Conservation (phyloP, 2,329 filamentous ascomycete genomes). For the Neopestalotiopsis sp. region DNA sequence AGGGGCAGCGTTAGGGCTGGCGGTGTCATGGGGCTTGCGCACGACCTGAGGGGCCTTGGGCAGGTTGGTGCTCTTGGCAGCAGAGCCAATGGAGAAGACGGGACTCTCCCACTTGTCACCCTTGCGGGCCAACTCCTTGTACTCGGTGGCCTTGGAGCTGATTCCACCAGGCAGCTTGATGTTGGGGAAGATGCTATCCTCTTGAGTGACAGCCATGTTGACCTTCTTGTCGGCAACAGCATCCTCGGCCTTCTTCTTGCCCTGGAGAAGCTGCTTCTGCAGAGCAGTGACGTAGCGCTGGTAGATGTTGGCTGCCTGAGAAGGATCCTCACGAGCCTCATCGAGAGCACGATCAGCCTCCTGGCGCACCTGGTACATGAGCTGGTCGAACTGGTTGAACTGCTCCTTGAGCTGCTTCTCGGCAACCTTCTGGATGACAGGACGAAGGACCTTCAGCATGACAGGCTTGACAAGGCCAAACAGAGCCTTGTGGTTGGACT, state of each 20-base stretch:
- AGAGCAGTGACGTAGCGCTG: conserved; percentile 78
- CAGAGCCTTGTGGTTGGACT: conserved; percentile 93
- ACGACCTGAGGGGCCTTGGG: conserved; percentile 62
- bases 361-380: conserved; percentile 78
- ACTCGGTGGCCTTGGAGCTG: conserved; percentile 91
- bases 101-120: conserved; percentile 97
- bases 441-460: conserved; percentile 81
- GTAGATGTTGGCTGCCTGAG: conserved; percentile 82
- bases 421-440: conserved; percentile 82
- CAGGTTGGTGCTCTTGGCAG: conserved; percentile 73
- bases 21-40: conserved; percentile 47
- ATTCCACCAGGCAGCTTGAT: conserved; percentile 87
- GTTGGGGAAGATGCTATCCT: conserved; percentile 88
- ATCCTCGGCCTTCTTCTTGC: conserved; percentile 77
- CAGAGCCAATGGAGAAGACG: conserved; percentile 85
- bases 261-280: conserved; percentile 74
- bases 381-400: conserved; percentile 74
- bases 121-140: conserved; percentile 84
- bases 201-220: conserved; percentile 82
- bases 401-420: conserved; percentile 89
- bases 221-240: conserved; percentile 71
- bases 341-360: conserved; percentile 78
- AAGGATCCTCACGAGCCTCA: conserved; percentile 70
- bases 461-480: conserved; percentile 88
- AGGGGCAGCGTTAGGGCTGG: conserved; percentile 10